Evolutionary conservation across 257 asterid genomes (phyloP), one percentile per base, ranked within the genome.

Genomic region (Avicennia marina): DNA sequence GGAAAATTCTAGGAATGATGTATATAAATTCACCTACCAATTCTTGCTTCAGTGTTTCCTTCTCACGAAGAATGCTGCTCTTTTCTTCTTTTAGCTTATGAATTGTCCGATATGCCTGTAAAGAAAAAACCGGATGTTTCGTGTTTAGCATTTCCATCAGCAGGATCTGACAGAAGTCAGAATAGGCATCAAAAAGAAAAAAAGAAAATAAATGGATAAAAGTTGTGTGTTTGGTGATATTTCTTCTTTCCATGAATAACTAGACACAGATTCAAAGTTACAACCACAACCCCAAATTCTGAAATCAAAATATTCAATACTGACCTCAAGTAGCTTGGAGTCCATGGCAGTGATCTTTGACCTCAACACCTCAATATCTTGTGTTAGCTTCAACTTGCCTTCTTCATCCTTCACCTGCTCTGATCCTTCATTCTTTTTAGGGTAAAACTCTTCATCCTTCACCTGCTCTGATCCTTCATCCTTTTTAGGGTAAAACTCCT

Each of bases 261-360:
- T n/a, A n/a, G n/a, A n/a, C n/a, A n/a, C n/a, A n/a, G n/a, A n/a
- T n/a, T 21, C 49, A 47, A 56, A 27, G 63, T 42, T 18, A 1
- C 16, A 43, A 25, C 26, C 22, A n/a, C 20, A 43, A 32, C 25
- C 38, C 41, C 59, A 47, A 54, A 65, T 49, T 67, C 48, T 60
- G 55, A 34, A 34, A 56, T 63, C 27, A 46, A 21, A 36, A 24
- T 32, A 66, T 19, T 20, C 57, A 45, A 63, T 55, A 69, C 80
- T 64, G 52, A 89, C 95, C 95, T 84, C 77, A 56, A 65, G 67
- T 55, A 89, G 77, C 80, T 84, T 77, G 58, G 74, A 62, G 66
- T 78, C 82, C 83, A 89, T 49, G 63, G 67, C 18, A 11, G 71
- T 69, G 42, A 84, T 68, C 72, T 71, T 80, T 45, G 80, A 78